These are phyloP conservation scores for Fusarium agapanthi DNA, from an alignment of 2,329 filamentous ascomycete species.

Conservation along the genomic window DNA sequence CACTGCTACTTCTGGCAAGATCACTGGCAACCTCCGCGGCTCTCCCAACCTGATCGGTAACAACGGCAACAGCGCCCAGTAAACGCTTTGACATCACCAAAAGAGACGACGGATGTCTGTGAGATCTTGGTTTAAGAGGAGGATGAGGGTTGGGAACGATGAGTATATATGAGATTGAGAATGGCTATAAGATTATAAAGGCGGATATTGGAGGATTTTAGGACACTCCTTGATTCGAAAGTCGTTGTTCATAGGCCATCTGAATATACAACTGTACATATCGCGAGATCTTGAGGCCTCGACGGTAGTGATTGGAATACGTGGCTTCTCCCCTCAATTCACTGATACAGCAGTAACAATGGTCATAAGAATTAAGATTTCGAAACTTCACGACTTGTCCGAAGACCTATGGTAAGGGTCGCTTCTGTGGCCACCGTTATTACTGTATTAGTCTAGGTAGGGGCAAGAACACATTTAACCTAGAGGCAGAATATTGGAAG, in stretches of 20 bases:
- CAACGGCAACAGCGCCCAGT: slow-evolving; percentile 54
- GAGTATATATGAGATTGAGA: background rate
- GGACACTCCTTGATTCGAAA: slow-evolving; percentile 2
- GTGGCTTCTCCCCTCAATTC: background rate
- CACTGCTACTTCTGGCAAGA: slow-evolving; percentile 52
- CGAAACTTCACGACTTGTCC: background rate
- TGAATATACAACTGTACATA: slow-evolving; percentile 21
- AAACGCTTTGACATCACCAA: slow-evolving; percentile 1
- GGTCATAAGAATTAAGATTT: too few species aligned
- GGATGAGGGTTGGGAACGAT: background rate
- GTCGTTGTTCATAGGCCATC: background rate
- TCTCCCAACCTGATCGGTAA: slow-evolving; percentile 60
- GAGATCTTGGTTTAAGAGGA: background rate
- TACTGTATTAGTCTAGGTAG: background rate
- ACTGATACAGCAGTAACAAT: too few species aligned
- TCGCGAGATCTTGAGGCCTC: background rate
- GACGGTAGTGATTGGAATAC: background rate
- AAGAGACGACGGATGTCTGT: background rate
- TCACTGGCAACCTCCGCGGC: slow-evolving; percentile 50
- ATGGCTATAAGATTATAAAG: background rate
- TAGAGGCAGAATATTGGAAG: too few species aligned
- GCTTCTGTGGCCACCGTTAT: background rate
- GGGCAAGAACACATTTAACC: too few species aligned
- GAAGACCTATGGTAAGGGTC: background rate
- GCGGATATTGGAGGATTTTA: background rate